Evolutionary conservation across 2,329 filamentous ascomycete genomes (phyloP), one percentile per base, ranked within the genome.

Genomic region (Alternaria gaisen): DNA sequence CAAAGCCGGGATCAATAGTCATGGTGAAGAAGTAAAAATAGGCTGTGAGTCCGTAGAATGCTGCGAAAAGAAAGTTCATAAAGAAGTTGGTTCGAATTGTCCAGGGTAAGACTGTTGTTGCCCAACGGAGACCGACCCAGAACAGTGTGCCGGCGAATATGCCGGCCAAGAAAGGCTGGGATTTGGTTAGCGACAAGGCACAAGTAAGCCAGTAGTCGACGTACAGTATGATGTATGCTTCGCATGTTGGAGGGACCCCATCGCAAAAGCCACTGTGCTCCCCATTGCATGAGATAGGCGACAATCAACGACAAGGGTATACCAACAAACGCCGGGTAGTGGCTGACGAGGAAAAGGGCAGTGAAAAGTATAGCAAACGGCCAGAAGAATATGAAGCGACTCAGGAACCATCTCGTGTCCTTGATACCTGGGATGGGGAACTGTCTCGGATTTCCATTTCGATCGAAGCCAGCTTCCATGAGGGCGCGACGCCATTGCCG

Each of bases 21-120:
- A 98, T 97, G 68, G 91, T 89, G 53, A 90, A 87, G 65, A 89
- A 84, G 77, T 97, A 99, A 78, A 98, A 99, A 78, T 95, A 98
- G 12, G 86, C 80, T 10, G 90, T 94, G 7, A 94, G 80, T 44
- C 83, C 79, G 69, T 88, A 90, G 63, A 87, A 86, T 0, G 84
- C 66, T 24, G 83, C 83, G 74, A 98, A 97, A 1, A 87, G 67
- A n/a, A 96, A 69, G 78, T 97, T 98, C 56, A 91, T 82, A 34
- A 97, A 80, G n/a, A 89, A 88, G 71, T 91, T 88, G 1, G 85
- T 81, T 22, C 83, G 83, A 71, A 88, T 88, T 3, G 90, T 92
- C 57, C 80, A 84, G 65, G 90, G 91, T 51, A 97, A 80, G 41
- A 98, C 84, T 12, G 86, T 86, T 22, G 90, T 86, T 40, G 94